Percentiles rank a stretch among this genome's conserved stretches.
Conservation (phyloP, 176 grass and related monocot genomes). For the Oryza coarctata region DNA sequence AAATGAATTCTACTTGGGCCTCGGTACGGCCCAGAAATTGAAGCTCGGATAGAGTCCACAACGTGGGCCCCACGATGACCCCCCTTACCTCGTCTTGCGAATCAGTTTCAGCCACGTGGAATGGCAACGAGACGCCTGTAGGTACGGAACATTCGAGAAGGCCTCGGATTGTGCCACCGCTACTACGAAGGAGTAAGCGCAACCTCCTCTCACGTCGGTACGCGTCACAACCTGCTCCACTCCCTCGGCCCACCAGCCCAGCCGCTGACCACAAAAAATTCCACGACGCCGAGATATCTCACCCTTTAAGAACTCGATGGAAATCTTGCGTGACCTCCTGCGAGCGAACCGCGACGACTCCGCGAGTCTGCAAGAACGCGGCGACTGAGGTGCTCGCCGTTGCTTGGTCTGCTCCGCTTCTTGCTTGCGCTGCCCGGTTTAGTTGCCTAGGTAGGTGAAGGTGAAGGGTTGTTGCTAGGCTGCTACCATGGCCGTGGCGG, state of each 20-base stretch:
- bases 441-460: not conserved
- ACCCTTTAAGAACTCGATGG: constrained; percentile 8
- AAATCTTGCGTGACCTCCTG: not conserved
- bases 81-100: not conserved
- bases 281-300: not conserved
- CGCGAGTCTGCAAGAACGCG: not conserved
- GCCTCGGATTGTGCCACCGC: not conserved
- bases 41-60: too few relatives aligned
- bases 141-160: not conserved
- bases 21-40: not conserved
- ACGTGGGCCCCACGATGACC: not conserved
- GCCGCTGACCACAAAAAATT: constrained; percentile 24
- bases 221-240: constrained; percentile 8
- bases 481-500: constrained; percentile 37
- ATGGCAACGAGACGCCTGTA: not conserved
- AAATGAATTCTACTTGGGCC: not conserved
- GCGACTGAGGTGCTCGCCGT: not conserved
- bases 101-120: not conserved
- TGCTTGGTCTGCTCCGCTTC: not conserved
- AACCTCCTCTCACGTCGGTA: not conserved
- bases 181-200: not conserved
- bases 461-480: not conserved
- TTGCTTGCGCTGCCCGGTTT: not conserved
- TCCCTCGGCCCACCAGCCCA: not conserved
- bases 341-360: too few relatives aligned